phyloP scores from a whole-genome alignment of 164 flowering plant species.

The grape (Vitis vinifera) region DNA sequence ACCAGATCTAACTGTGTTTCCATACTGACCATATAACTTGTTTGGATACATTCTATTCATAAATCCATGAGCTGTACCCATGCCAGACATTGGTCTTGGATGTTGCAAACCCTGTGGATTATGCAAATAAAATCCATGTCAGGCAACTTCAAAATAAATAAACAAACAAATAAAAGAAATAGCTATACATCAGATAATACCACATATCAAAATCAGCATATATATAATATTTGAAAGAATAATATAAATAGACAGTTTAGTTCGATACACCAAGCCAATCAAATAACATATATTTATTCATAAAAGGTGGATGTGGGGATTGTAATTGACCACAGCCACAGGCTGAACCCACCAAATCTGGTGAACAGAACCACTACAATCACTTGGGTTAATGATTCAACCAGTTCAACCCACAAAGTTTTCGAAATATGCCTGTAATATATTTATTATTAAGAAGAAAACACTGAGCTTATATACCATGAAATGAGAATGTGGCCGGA shows the following conservation, averaged over 20 bases:
- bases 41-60: slow-evolving; percentile 45
- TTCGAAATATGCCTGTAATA: too few species aligned
- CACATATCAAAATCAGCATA: too few species aligned
- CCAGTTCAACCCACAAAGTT: too few species aligned
- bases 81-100: slow-evolving; percentile 37
- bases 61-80: slow-evolving; percentile 42
- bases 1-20: slow-evolving; percentile 36
- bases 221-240: not conserved
- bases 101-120: slow-evolving; percentile 41
- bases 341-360: too few species aligned
- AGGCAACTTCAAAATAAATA: not conserved
- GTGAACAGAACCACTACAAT: too few species aligned
- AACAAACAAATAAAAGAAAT: too few species aligned
- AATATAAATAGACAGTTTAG: not conserved
- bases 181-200: too few species aligned
- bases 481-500: slow-evolving; percentile 40
- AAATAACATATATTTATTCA: too few species aligned
- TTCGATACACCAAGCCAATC: too few species aligned
- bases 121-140: not conserved
- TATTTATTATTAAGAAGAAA: not conserved
- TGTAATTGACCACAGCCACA: too few species aligned
- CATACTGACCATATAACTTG: slow-evolving; percentile 49
- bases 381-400: too few species aligned
- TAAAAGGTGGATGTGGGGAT: too few species aligned
- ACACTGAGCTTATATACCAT: slow-evolving; percentile 38